Conservation (phyloP, 176 grass and related monocot species). For the Phoenix roebelenii region DNA sequence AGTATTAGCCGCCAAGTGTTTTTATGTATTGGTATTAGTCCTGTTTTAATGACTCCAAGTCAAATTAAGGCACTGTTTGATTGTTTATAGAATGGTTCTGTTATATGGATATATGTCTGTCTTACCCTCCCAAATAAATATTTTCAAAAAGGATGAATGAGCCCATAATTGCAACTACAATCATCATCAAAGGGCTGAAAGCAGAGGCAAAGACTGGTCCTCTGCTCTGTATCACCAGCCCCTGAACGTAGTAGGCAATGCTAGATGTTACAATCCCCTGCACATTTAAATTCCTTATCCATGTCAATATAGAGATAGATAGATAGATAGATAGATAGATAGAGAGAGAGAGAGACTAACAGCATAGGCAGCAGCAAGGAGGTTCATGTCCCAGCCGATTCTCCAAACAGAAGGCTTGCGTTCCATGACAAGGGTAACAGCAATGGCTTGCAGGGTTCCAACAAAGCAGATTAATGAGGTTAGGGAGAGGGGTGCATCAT, state of each 20-base stretch:
- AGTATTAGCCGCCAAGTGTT: no score
- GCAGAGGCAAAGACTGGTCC: slow-evolving; percentile 11
- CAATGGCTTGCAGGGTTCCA: slow-evolving; percentile 11
- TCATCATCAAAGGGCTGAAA: slow-evolving; percentile 14
- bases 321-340: no score
- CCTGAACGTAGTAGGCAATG: slow-evolving; percentile 13
- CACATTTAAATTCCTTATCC: background rate
- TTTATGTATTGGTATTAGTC: no score
- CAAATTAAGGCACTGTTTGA: no score
- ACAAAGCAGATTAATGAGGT: slow-evolving; percentile 7
- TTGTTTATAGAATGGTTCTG: no score
- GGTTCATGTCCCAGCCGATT: slow-evolving; percentile 17
- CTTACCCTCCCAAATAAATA: slow-evolving; percentile 12
- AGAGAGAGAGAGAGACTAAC: background rate
- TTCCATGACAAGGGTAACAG: slow-evolving; percentile 14
- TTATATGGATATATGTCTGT: no score
- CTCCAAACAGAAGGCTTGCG: slow-evolving; percentile 12
- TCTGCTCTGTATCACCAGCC: slow-evolving; percentile 3
- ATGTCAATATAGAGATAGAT: no score
- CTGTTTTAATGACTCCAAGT: no score
- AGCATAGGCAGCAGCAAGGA: slow-evolving; percentile 20
- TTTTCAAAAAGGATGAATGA: slow-evolving; percentile 12
- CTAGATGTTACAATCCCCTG: slow-evolving; percentile 5
- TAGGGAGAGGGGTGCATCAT: slow-evolving; percentile 4
- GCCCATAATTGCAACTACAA: slow-evolving; percentile 14